These are phyloP conservation scores for Lasiosphaeria miniovina DNA, from an alignment of 495 filamentous ascomycete species.

Conservation along the genomic window DNA sequence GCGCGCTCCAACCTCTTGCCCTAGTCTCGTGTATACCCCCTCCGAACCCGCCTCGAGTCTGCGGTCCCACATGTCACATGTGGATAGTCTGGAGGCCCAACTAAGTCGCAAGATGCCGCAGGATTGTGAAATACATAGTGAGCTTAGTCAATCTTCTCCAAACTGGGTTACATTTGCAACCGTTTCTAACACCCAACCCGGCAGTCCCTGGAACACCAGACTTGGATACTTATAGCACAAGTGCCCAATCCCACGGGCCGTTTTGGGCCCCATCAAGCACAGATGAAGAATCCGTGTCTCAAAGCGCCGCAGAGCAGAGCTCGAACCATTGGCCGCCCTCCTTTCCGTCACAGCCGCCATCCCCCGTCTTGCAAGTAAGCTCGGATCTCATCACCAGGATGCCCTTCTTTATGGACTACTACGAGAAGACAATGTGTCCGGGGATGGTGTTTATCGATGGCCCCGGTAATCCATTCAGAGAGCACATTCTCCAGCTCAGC, in stretches of 20 bases:
- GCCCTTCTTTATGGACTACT: slow-evolving; percentile 68
- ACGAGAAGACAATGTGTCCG: slow-evolving; percentile 85
- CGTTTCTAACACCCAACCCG: slow-evolving; percentile 4
- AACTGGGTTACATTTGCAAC: not conserved
- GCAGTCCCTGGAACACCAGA: slow-evolving; percentile 40
- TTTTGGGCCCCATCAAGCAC: slow-evolving; percentile 42
- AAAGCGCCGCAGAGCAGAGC: slow-evolving; percentile 28
- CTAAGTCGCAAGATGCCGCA: slow-evolving; percentile 43
- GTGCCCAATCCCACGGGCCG: slow-evolving; percentile 39
- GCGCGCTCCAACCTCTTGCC: slow-evolving; percentile 49
- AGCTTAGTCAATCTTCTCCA: slow-evolving; percentile 20
- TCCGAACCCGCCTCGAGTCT: slow-evolving; percentile 49
- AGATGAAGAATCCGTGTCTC: slow-evolving; percentile 41
- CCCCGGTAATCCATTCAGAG: slow-evolving; percentile 78
- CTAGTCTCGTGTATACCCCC: slow-evolving; percentile 46
- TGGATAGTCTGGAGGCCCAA: slow-evolving; percentile 43
- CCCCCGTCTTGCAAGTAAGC: slow-evolving; percentile 38
- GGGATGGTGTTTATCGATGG: slow-evolving; percentile 89
- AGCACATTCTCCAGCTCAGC: slow-evolving; percentile 77
- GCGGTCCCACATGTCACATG: slow-evolving; percentile 40
- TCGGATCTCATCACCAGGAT: slow-evolving; percentile 54
- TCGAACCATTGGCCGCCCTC: slow-evolving; percentile 24
- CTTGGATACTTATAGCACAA: slow-evolving; percentile 46
- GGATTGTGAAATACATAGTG: slow-evolving; percentile 46
- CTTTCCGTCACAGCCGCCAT: slow-evolving; percentile 26